phyloP scores from a whole-genome alignment of 1,284 basidiomycete species.

The Ceratobasidium sp. region DNA sequence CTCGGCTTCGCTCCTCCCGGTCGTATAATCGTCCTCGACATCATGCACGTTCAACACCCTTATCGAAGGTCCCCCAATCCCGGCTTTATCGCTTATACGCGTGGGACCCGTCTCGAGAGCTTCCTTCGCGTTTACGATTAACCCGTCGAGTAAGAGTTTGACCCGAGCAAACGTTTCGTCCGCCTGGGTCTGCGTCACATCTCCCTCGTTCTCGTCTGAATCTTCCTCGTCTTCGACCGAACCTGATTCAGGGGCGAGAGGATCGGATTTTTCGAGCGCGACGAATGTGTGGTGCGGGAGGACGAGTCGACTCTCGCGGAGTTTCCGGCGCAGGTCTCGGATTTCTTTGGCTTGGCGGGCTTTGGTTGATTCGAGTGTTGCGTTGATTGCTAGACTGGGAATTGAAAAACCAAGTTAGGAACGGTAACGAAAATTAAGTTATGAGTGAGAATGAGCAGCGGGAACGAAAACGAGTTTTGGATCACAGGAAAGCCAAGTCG shows the following conservation, averaged over 20 bases:
- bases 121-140: not conserved
- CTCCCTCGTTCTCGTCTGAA: constrained; percentile 22
- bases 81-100: not conserved
- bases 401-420: not conserved
- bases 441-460: no score
- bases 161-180: constrained; percentile 37
- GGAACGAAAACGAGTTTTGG: no score
- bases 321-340: constrained; percentile 73
- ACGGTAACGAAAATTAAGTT: no score
- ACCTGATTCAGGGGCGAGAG: constrained; percentile 23
- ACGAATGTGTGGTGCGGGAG: constrained; percentile 72
- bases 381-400: constrained; percentile 71
- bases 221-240: constrained; percentile 33
- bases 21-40: not conserved
- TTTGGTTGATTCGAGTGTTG: constrained; percentile 75
- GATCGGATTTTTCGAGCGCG: constrained; percentile 54
- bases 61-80: not conserved
- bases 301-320: constrained; percentile 78
- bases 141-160: constrained; percentile 4
- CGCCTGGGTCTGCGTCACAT: constrained; percentile 35
- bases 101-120: constrained; percentile 6
- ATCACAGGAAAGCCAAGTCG: no score
- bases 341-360: constrained; percentile 83
- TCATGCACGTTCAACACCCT: constrained; percentile 25
- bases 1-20: not conserved